phyloP scores from a whole-genome alignment of 306 rosid species.

The Quercus cerris region DNA sequence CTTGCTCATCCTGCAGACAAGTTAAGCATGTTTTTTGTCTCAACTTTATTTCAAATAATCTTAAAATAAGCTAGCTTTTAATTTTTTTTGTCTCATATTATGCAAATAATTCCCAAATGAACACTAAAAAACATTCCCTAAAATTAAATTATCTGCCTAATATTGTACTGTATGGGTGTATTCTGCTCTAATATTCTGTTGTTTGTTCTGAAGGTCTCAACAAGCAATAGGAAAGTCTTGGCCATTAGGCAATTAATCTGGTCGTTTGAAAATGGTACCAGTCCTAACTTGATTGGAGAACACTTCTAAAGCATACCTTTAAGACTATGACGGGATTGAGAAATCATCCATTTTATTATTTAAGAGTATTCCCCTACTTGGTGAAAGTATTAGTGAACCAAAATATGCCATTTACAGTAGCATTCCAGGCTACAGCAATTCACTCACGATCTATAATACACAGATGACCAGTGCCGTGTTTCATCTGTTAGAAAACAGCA shows the following conservation, averaged over 20 bases:
- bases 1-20: no score
- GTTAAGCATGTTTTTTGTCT: no score
- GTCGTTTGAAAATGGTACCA: neutral
- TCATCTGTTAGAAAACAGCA: conserved; percentile 46
- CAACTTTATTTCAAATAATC: no score
- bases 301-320: conserved; percentile 40
- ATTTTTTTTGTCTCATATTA: no score
- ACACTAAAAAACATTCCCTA: no score
- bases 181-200: no score
- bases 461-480: conserved; percentile 80
- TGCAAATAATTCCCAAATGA: no score
- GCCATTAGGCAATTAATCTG: neutral
- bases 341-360: conserved; percentile 95
- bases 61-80: no score
- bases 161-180: no score
- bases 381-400: conserved; percentile 64
- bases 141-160: no score
- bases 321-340: conserved; percentile 67
- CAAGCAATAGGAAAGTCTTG: no score
- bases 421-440: conserved; percentile 77
- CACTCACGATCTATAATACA: conserved; percentile 46
- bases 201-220: no score
- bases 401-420: conserved; percentile 60
- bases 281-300: neutral
- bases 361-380: conserved; percentile 71